Percentiles rank a stretch among this genome's conserved stretches.
These are phyloP conservation scores for Aspergillus candidus DNA, from an alignment of 2,329 filamentous ascomycete species.

Conservation along the genomic window DNA sequence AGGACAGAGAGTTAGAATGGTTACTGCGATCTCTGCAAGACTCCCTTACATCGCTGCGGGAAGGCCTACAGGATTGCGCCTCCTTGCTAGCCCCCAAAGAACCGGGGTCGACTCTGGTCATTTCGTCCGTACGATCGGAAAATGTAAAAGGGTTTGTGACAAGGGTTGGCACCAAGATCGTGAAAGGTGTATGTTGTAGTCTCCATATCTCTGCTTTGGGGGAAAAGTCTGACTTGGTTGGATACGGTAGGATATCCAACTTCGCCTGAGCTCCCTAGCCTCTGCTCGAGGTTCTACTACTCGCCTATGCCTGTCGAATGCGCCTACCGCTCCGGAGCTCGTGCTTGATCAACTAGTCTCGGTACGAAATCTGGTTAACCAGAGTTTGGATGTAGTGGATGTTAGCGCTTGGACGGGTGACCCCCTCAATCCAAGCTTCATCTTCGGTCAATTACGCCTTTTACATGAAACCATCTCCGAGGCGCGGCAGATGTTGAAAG, in stretches of 20 bases:
- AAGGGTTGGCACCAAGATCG: slow-evolving; percentile 79
- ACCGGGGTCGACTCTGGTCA: slow-evolving; percentile 78
- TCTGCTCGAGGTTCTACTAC: slow-evolving; percentile 47
- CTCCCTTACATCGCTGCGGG: slow-evolving; percentile 56
- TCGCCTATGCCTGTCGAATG: slow-evolving; percentile 48
- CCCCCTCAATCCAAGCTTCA: slow-evolving; percentile 52
- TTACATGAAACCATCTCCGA: slow-evolving; percentile 57
- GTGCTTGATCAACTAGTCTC: slow-evolving; percentile 64
- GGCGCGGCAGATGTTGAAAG: slow-evolving; percentile 55
- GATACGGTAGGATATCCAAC: slow-evolving; percentile 58
- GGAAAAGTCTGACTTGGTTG: neutral
- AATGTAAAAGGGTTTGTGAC: slow-evolving; percentile 89
- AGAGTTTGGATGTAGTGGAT: slow-evolving; percentile 75
- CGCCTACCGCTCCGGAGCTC: slow-evolving; percentile 51
- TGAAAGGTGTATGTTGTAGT: slow-evolving; percentile 67
- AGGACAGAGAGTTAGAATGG: slow-evolving; percentile 59
- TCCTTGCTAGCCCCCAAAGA: slow-evolving; percentile 78
- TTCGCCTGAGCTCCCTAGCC: slow-evolving; percentile 57
- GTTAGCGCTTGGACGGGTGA: slow-evolving; percentile 69
- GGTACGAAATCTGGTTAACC: slow-evolving; percentile 71
- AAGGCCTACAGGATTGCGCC: slow-evolving; percentile 81
- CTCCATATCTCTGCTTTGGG: neutral
- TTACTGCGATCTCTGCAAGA: slow-evolving; percentile 56
- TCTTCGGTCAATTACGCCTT: slow-evolving; percentile 53
- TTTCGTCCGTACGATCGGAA: slow-evolving; percentile 82